Conservation (phyloP, 1,139 yeast genomes). For the Candida tropicalis region DNA sequence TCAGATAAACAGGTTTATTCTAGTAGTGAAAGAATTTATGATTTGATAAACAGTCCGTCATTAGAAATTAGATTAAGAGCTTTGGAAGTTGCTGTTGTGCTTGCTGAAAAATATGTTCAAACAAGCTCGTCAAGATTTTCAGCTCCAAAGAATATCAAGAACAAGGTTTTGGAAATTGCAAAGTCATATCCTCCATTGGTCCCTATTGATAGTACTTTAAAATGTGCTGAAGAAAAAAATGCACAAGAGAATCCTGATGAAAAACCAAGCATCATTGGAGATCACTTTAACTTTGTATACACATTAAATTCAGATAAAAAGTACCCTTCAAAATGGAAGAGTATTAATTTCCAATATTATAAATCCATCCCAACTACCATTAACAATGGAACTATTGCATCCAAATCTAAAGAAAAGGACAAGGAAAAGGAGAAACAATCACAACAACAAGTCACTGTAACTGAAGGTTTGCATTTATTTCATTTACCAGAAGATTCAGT, state of each 20-base stretch:
- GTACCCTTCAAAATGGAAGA: constrained; percentile 61
- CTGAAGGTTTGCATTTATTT: constrained; percentile 52
- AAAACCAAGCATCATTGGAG: constrained; percentile 35
- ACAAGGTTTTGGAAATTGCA: constrained; percentile 54
- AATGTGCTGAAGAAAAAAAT: constrained; percentile 21
- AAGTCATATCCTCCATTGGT: constrained; percentile 55
- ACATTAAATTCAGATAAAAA: constrained; percentile 48
- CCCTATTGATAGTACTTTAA: constrained; percentile 42
- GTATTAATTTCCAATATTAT: constrained; percentile 58
- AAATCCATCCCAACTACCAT: constrained; percentile 21
- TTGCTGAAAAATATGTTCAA: constrained; percentile 60
- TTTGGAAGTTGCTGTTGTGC: constrained; percentile 60
- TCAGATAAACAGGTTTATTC: constrained; percentile 68
- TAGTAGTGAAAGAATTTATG: constrained; percentile 63
- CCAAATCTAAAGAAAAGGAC: constrained; percentile 8
- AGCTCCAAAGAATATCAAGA: constrained; percentile 45
- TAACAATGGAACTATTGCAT: not conserved
- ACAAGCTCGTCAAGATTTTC: constrained; percentile 44
- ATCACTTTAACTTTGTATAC: constrained; percentile 58
- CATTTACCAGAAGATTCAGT: constrained; percentile 51
- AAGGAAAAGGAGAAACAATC: not conserved
- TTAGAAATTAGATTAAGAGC: constrained; percentile 63
- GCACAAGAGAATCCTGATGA: constrained; percentile 13
- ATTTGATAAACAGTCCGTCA: constrained; percentile 61
- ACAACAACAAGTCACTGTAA: constrained; percentile 12